phyloP scores from a whole-genome alignment of 169 alveolate species.

The Perkinsus marinus region DNA sequence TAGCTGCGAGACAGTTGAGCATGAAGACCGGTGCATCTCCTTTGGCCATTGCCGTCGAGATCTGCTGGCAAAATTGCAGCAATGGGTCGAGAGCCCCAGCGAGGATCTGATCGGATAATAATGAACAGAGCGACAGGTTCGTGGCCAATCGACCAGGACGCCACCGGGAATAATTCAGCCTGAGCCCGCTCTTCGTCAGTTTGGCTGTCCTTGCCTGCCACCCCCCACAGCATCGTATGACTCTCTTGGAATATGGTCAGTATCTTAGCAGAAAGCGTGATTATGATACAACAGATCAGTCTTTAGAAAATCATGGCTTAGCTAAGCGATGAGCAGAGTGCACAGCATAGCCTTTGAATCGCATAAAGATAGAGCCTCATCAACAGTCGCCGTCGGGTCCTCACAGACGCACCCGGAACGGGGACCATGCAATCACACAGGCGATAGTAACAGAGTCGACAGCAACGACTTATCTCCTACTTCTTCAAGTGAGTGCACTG shows the following conservation, averaged over 20 bases:
- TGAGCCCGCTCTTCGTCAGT: neutral
- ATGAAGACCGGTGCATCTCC: neutral
- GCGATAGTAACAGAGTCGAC: neutral
- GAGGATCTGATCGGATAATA: neutral
- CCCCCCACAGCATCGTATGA: neutral
- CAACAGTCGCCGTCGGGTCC: constrained; percentile 96
- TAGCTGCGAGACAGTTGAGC: neutral
- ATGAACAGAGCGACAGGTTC: no score
- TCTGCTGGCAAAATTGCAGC: neutral
- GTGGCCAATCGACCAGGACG: neutral
- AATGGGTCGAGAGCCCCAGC: neutral
- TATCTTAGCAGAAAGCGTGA: neutral
- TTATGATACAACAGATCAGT: no score
- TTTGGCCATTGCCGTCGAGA: neutral
- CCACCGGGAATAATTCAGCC: neutral
- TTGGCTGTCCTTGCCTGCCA: neutral
- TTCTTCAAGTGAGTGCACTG: neutral
- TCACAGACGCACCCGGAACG: constrained; percentile 95
- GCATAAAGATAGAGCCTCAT: constrained; percentile 55
- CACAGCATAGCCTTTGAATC: no score
- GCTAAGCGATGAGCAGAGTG: no score
- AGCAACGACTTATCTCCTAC: neutral
- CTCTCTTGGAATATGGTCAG: neutral
- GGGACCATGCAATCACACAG: constrained; percentile 80
- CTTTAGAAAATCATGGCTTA: no score